Conservation (phyloP, 306 rosid species). For the Quercus parvula region DNA sequence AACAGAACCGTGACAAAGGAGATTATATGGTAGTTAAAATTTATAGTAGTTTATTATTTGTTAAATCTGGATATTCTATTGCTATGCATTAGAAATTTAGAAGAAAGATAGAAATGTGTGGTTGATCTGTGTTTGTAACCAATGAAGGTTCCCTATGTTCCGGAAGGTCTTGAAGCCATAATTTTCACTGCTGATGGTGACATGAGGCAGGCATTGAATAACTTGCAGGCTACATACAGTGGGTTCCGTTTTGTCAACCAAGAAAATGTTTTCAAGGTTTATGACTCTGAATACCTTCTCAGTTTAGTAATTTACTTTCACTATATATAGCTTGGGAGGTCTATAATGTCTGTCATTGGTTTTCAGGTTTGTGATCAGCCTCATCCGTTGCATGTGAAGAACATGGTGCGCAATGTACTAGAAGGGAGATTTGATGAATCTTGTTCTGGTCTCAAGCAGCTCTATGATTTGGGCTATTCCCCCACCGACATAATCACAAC, state of each 20-base stretch:
- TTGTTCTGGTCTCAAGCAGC: slow-evolving; percentile 79
- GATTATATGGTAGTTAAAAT: slow-evolving; percentile 14
- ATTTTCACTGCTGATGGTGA: slow-evolving; percentile 99
- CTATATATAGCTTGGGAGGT: not conserved
- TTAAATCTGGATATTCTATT: not conserved
- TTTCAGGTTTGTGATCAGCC: slow-evolving; percentile 96
- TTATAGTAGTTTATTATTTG: not conserved
- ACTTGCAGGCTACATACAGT: slow-evolving; percentile 91
- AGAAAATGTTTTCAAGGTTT: slow-evolving; percentile 92
- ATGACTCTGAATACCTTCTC: not conserved
- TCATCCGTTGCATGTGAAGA: slow-evolving; percentile 96
- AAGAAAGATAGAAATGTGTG: slow-evolving; percentile 8
- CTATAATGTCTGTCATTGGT: slow-evolving; percentile 19
- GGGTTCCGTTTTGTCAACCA: slow-evolving; percentile 97
- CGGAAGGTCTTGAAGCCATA: slow-evolving; percentile 97
- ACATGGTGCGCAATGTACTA: slow-evolving; percentile 74
- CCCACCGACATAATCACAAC: slow-evolving; percentile 97
- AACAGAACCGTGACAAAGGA: slow-evolving; percentile 8
- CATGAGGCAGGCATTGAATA: slow-evolving; percentile 99
- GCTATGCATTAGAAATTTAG: slow-evolving; percentile 4
- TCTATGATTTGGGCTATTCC: slow-evolving; percentile 88
- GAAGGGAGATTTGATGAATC: slow-evolving; percentile 90
- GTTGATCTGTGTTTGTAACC: slow-evolving; percentile 17
- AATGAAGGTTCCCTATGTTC: slow-evolving; percentile 92
- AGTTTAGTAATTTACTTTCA: not conserved